Percentiles rank a stretch among this genome's conserved stretches.
These are phyloP conservation scores for Byssoonygena ceratinophila DNA, from an alignment of 2,329 filamentous ascomycete genomes.

Conservation along the genomic window DNA sequence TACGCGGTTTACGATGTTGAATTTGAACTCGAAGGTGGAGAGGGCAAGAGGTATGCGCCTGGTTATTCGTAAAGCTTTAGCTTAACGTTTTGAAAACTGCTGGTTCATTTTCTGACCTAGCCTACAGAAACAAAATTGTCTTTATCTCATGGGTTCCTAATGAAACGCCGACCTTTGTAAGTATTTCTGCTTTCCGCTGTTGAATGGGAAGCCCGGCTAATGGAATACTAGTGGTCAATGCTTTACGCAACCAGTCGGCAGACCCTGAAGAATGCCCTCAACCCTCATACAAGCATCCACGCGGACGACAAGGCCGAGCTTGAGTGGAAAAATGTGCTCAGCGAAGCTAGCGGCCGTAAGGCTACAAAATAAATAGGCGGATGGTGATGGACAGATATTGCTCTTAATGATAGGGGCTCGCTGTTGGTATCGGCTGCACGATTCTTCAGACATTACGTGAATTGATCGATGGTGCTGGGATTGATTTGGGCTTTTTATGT, in stretches of 20 bases:
- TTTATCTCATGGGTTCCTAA: slow-evolving; percentile 42
- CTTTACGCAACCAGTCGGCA: slow-evolving; percentile 43
- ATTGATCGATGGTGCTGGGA: slow-evolving; percentile 6
- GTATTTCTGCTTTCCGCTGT: slow-evolving; percentile 14
- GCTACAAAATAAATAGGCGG: slow-evolving; percentile 9
- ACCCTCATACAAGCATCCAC: slow-evolving; percentile 33
- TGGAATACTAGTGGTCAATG: slow-evolving; percentile 35
- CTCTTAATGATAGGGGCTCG: not conserved
- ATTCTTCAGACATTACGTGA: not conserved
- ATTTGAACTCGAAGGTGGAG: slow-evolving; percentile 39
- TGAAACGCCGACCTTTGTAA: slow-evolving; percentile 33
- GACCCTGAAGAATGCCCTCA: slow-evolving; percentile 40
- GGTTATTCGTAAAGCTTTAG: not conserved
- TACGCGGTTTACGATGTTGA: slow-evolving; percentile 44
- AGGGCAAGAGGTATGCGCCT: slow-evolving; percentile 39
- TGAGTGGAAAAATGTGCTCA: slow-evolving; percentile 33
- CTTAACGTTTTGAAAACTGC: not conserved
- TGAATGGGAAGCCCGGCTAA: slow-evolving; percentile 15
- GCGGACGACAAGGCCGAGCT: slow-evolving; percentile 35
- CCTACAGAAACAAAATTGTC: slow-evolving; percentile 40
- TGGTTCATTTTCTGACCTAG: not conserved
- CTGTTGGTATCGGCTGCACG: not conserved
- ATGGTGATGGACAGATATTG: not conserved
- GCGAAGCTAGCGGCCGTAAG: slow-evolving; percentile 3
- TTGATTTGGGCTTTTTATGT: not conserved